Evolutionary conservation across 306 rosid genomes (phyloP).

Genomic region (Mimosa bimucronata): DNA sequence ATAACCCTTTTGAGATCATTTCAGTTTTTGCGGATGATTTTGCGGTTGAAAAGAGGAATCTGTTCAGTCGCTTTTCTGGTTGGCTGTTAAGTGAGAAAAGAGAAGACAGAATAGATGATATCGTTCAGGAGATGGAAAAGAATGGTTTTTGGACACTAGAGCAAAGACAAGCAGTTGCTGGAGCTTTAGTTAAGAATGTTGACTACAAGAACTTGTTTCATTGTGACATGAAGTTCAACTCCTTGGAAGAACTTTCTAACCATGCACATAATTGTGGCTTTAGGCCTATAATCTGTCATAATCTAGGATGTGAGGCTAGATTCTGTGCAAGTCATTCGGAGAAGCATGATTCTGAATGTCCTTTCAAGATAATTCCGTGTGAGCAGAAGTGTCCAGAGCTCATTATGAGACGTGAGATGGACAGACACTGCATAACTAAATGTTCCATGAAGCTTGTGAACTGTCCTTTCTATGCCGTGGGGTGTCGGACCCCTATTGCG

Average conservation of each 20-base stretch:
- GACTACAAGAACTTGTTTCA: constrained; percentile 66
- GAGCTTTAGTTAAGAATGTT: constrained; percentile 65
- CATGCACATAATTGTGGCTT: constrained; percentile 61
- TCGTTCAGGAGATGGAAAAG: constrained; percentile 74
- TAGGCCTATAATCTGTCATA: constrained; percentile 56
- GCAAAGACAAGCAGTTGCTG: constrained; percentile 58
- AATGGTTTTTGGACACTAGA: constrained; percentile 79
- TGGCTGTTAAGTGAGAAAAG: constrained; percentile 80
- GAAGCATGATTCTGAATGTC: constrained; percentile 75
- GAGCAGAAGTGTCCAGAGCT: constrained; percentile 70
- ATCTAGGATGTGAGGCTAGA: constrained; percentile 65
- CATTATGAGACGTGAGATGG: constrained; percentile 88
- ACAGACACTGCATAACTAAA: constrained; percentile 80
- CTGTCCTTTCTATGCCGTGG: constrained; percentile 77
- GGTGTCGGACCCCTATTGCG: constrained; percentile 67
- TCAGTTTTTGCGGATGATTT: constrained; percentile 81
- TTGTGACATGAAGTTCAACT: constrained; percentile 55
- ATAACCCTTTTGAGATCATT: constrained; percentile 73
- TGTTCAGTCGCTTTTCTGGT: constrained; percentile 72
- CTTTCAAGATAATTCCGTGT: constrained; percentile 77
- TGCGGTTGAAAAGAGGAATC: constrained; percentile 62
- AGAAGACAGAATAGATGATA: constrained; percentile 89
- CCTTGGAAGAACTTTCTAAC: constrained; percentile 54
- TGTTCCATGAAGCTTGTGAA: constrained; percentile 90
- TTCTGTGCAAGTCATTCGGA: constrained; percentile 61